These are phyloP conservation scores for Hortiboletus flavorubellus DNA, from an alignment of 768 basidiomycete genomes.

Conservation along the genomic window DNA sequence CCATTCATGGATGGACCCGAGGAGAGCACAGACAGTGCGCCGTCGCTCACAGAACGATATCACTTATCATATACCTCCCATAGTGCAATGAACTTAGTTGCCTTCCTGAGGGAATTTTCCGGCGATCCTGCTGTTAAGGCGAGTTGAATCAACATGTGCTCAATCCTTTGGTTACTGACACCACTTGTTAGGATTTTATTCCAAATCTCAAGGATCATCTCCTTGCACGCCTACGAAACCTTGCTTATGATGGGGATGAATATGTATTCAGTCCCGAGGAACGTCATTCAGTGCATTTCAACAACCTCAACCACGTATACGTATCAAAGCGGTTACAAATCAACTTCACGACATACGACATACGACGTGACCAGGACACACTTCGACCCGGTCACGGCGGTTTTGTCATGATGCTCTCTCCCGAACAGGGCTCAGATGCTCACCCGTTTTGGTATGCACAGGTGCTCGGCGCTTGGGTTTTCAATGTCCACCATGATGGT, in stretches of 20 bases:
- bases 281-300: not conserved
- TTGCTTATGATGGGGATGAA: not conserved
- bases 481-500: not conserved
- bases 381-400: conserved; percentile 8
- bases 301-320: not conserved
- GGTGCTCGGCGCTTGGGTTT: conserved; percentile 19
- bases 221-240: conserved; percentile 1
- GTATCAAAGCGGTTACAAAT: not conserved
- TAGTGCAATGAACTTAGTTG: too few species aligned
- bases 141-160: too few species aligned
- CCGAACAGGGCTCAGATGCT: conserved; percentile 2
- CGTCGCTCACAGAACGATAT: too few species aligned
- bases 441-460: conserved; percentile 26
- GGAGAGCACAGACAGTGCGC: too few species aligned
- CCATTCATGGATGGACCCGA: not conserved
- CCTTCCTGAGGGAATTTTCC: too few species aligned
- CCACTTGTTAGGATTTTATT: conserved; percentile 18
- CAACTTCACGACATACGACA: conserved; percentile 20
- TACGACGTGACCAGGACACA: conserved; percentile 6
- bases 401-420: conserved; percentile 20
- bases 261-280: not conserved
- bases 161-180: too few species aligned
- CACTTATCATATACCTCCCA: too few species aligned
- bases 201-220: conserved; percentile 21
- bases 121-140: not conserved